Evolutionary conservation across 2,329 filamentous ascomycete genomes (phyloP).

Genomic region (Thyridium curvatum): DNA sequence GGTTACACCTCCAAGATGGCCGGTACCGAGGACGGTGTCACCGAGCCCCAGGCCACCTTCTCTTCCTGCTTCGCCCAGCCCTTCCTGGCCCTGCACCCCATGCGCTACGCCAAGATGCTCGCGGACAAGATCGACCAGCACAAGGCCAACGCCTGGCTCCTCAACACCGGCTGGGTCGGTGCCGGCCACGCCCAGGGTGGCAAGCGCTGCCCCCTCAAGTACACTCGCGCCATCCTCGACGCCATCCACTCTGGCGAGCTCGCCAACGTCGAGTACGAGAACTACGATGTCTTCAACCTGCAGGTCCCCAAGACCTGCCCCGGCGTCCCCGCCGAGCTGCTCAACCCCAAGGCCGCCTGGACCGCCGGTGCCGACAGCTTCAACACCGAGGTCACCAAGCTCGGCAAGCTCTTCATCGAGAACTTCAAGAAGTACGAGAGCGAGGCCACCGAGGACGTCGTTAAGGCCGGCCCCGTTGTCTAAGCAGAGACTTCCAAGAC

Average conservation of each 20-base stretch:
- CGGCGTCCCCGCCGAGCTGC: conserved; percentile 80
- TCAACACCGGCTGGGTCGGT: conserved; percentile 97
- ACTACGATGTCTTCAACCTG: conserved; percentile 94
- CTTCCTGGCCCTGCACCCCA: conserved; percentile 97
- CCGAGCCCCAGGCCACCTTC: conserved; percentile 97
- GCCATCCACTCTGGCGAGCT: conserved; percentile 97
- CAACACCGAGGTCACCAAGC: conserved; percentile 81
- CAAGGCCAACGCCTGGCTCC: conserved; percentile 94
- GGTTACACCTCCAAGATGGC: conserved; percentile 99
- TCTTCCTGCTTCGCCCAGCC: conserved; percentile 99
- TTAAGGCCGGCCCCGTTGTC: conserved; percentile 54
- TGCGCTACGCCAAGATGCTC: conserved; percentile 98
- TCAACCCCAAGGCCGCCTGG: conserved; percentile 94
- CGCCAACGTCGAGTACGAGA: conserved; percentile 88
- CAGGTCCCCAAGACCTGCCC: conserved; percentile 89
- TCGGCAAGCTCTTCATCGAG: conserved; percentile 83
- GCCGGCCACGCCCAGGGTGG: conserved; percentile 85
- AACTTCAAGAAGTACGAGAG: conserved; percentile 96
- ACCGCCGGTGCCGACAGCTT: conserved; percentile 77
- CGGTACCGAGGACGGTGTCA: conserved; percentile 93
- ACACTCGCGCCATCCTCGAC: conserved; percentile 96
- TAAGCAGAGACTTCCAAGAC: conserved; percentile 8
- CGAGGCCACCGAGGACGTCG: conserved; percentile 74
- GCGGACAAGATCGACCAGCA: conserved; percentile 96
- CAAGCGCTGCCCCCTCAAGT: conserved; percentile 96